phyloP scores from a whole-genome alignment of 2,329 filamentous ascomycete genomes.

The Alternaria sp. region DNA sequence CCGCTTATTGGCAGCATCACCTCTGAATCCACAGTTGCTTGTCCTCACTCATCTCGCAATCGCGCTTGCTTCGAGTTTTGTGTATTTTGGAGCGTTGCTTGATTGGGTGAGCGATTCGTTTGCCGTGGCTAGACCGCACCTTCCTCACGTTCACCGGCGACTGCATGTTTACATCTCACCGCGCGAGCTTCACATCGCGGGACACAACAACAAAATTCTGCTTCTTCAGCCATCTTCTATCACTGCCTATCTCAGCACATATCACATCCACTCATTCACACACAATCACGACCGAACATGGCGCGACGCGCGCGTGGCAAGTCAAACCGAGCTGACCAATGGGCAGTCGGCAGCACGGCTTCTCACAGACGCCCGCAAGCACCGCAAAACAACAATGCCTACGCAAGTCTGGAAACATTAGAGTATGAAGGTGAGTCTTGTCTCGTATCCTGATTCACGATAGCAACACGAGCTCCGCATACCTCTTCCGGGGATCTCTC shows the following conservation, averaged over 20 bases:
- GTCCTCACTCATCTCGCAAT: not conserved
- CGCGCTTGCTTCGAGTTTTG: not conserved
- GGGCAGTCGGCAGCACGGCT: conserved; percentile 1
- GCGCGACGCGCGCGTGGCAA: conserved; percentile 1
- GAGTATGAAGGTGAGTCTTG: conserved; percentile 15
- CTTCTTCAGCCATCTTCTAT: not conserved
- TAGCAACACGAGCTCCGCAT: not conserved
- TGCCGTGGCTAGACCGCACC: conserved; percentile 2
- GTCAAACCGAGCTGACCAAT: conserved; percentile 4
- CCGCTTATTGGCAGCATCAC: not conserved
- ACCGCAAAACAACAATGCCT: conserved; percentile 11
- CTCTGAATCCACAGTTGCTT: not conserved
- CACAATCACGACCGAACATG: conserved; percentile 14
- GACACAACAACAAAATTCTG: not conserved
- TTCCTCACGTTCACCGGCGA: conserved; percentile 1
- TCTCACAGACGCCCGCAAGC: not conserved
- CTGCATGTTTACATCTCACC: not conserved
- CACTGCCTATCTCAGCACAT: not conserved
- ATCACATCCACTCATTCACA: not conserved
- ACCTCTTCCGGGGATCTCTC: not conserved
- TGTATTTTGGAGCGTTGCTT: not conserved
- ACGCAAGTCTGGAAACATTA: conserved; percentile 5
- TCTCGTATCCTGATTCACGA: not conserved
- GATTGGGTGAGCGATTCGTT: not conserved
- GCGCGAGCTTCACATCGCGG: not conserved